phyloP scores from a whole-genome alignment of 176 grass and related monocot genomes.

The Hyparrhenia diplandra region DNA sequence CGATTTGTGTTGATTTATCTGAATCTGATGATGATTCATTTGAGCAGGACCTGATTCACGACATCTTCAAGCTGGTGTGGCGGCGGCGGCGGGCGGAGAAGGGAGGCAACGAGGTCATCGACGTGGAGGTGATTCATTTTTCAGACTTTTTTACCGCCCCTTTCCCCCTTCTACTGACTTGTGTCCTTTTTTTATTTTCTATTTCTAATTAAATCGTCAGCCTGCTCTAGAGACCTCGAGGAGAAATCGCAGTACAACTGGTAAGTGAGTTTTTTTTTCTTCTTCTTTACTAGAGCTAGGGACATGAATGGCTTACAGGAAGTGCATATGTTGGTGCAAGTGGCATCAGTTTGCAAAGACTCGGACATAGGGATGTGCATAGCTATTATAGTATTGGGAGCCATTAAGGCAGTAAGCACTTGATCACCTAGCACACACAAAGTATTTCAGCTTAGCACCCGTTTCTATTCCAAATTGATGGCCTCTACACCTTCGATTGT shows the following conservation, averaged over 20 bases:
- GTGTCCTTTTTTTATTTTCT: not conserved
- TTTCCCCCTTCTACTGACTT: not conserved
- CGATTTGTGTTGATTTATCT: not conserved
- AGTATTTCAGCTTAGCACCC: not conserved
- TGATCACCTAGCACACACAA: not conserved
- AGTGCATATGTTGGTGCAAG: not conserved
- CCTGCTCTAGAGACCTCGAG: slow-evolving; percentile 45
- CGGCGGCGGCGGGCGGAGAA: slow-evolving; percentile 36
- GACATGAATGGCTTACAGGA: not conserved
- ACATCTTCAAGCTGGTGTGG: slow-evolving; percentile 91
- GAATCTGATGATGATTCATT: not conserved
- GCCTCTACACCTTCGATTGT: not conserved
- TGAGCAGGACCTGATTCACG: slow-evolving; percentile 60
- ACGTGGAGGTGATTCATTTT: slow-evolving; percentile 48
- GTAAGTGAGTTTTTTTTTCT: slow-evolving; percentile 17
- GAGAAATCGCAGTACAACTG: slow-evolving; percentile 55
- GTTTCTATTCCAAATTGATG: not conserved
- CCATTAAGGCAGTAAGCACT: too few relatives aligned
- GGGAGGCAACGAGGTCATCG: slow-evolving; percentile 5
- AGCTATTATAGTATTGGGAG: not conserved
- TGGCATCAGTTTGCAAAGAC: not conserved
- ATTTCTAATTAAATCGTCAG: slow-evolving; percentile 28
- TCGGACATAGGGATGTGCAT: not conserved
- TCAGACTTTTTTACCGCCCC: not conserved
- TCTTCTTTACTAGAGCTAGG: not conserved